Conservation (phyloP, 139 green algal genomes). For the Microglena sp. region DNA sequence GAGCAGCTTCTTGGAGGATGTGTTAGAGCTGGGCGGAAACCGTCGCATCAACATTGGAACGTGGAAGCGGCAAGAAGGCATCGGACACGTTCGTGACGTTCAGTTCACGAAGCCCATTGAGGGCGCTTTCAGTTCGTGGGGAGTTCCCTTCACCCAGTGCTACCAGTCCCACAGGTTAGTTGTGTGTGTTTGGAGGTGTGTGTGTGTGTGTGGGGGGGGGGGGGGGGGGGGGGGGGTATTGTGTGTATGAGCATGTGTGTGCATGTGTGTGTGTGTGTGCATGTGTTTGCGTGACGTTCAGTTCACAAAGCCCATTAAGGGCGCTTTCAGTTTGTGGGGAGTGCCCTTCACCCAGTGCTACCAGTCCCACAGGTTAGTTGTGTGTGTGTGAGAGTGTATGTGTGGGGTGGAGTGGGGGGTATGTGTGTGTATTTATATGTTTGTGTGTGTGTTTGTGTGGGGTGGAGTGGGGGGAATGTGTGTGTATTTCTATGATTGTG, state of each 20-base stretch:
- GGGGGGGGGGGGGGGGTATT: too few species aligned
- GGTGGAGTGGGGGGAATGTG: too few species aligned
- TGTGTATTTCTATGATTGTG: too few species aligned
- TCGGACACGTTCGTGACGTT: conserved; percentile 63
- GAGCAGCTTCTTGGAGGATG: too few species aligned
- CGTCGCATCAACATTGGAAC: conserved; percentile 31
- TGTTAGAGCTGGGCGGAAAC: too few species aligned
- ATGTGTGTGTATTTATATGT: too few species aligned
- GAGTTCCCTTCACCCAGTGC: neutral
- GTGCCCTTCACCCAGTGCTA: neutral
- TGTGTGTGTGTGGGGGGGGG: too few species aligned
- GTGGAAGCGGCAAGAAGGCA: conserved; percentile 28
- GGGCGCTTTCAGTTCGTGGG: neutral
- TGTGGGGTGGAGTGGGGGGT: too few species aligned
- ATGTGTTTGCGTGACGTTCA: conserved; percentile 64
- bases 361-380: neutral
- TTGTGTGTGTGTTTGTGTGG: too few species aligned
- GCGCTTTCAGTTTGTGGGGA: neutral
- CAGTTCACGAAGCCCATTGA: conserved; percentile 47
- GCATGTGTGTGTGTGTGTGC: too few species aligned
- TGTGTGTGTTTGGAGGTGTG: neutral
- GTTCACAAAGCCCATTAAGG: conserved; percentile 45
- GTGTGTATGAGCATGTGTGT: too few species aligned
- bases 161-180: neutral
- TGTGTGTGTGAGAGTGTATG: neutral